phyloP scores from a whole-genome alignment of 1,139 yeast species.

The Zygosaccharomyces sapae region DNA sequence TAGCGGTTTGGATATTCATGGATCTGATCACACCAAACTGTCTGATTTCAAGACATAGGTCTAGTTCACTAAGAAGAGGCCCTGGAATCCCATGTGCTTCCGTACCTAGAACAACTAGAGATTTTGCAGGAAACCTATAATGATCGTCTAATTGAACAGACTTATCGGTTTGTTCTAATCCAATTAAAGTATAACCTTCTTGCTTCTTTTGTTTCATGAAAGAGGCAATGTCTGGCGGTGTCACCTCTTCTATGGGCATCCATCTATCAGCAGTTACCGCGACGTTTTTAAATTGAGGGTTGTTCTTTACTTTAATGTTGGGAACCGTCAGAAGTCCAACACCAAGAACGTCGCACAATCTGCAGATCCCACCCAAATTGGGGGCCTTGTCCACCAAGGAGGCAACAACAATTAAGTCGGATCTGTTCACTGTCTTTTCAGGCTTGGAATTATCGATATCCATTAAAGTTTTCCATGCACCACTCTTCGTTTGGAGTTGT shows the following conservation, averaged over 20 bases:
- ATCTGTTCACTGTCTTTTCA: constrained; percentile 23
- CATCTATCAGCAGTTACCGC: constrained; percentile 93
- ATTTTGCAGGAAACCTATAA: constrained; percentile 70
- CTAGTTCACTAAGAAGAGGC: constrained; percentile 72
- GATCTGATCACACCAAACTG: constrained; percentile 90
- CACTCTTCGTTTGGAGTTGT: constrained; percentile 81
- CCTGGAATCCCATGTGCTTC: constrained; percentile 94
- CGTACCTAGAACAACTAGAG: constrained; percentile 73
- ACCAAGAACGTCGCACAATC: constrained; percentile 87
- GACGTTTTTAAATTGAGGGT: constrained; percentile 74
- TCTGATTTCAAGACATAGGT: constrained; percentile 83
- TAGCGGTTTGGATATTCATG: constrained; percentile 95
- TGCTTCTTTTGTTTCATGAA: constrained; percentile 61
- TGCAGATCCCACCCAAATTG: constrained; percentile 88
- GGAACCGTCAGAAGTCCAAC: constrained; percentile 77
- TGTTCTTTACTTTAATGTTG: constrained; percentile 58
- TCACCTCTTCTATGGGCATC: constrained; percentile 90
- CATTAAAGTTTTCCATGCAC: constrained; percentile 74
- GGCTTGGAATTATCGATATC: constrained; percentile 44
- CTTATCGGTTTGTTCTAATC: constrained; percentile 88
- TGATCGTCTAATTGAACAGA: constrained; percentile 64
- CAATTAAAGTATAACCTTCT: constrained; percentile 82
- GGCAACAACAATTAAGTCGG: constrained; percentile 79
- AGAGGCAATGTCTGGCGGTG: constrained; percentile 47
- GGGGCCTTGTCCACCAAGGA: constrained; percentile 90